Evolutionary conservation across 306 rosid species (phyloP), one percentile per base, ranked within the genome.

Genomic region (Ormosia semicastrata): DNA sequence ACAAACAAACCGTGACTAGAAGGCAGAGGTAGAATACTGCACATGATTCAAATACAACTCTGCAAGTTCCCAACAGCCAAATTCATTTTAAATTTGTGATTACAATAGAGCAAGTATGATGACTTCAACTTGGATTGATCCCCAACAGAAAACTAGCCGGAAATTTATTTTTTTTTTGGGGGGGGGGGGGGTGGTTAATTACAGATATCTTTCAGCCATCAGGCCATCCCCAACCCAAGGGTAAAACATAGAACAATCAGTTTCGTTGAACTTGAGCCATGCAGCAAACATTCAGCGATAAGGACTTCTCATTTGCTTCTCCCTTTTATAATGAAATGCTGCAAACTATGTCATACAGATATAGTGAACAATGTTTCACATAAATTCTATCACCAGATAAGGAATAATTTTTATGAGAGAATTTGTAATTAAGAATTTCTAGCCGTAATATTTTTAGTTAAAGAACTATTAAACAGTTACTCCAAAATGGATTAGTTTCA

Each of bases 1-100:
- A 80, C 56, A 69, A 68, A 77, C 29, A 12, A 33, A 59, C 12
- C 46, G 6, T 15, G 17, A 80, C 63, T 53, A 83, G 80, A 75
- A 66, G 34, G 36, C 47, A 6, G 29, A 57, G 47, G 66, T 67
- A 68, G 40, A 82, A 46, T 36, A 50, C 13, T 5, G 14, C 46
- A 41, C 47, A 29, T 9, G 65, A 53, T 77, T 46, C 43, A 65
- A 37, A 65, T 30, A 52, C 13, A n/a, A 41, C 64, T 73, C 69
- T 8, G 34, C 69, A 56, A 14, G 57, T 44, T 44, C 70, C 60
- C 11, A 43, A n/a, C 40, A 13, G 24, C 44, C 39, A 79, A 15
- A 66, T 39, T 62, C 53, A 34, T 33, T 36, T 29, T 15, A 37
- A 78, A 56, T 54, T 56, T 49, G 15, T 24, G 34, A 57, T 44